Conservation (phyloP, 371 early-diverging fungal genomes). For the Mucor mucedo region DNA sequence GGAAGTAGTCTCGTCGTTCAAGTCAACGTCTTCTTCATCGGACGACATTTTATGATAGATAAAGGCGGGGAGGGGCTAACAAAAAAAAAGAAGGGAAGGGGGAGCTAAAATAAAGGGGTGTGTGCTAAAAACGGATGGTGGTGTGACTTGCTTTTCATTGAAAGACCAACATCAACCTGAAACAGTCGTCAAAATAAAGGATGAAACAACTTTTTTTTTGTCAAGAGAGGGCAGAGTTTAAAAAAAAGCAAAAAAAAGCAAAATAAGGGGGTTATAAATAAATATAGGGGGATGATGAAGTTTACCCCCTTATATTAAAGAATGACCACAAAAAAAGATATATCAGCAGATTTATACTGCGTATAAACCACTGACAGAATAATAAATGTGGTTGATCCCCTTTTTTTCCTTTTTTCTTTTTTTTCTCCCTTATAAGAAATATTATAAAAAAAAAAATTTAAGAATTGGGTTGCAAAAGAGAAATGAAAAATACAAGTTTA, state of each 20-base stretch:
- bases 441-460: neutral
- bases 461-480: no score
- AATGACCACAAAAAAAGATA: slow-evolving; percentile 15
- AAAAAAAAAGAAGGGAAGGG: neutral
- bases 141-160: neutral
- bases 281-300: slow-evolving; percentile 6
- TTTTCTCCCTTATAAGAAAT: neutral
- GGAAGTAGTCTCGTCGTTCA: slow-evolving; percentile 44
- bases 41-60: slow-evolving; percentile 35
- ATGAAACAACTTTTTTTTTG: slow-evolving; percentile 8
- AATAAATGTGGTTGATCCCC: slow-evolving; percentile 9
- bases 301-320: slow-evolving; percentile 18
- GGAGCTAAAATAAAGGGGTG: neutral
- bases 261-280: slow-evolving; percentile 12
- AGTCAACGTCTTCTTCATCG: slow-evolving; percentile 53
- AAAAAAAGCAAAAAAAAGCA: neutral
- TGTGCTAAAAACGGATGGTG: neutral
- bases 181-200: slow-evolving; percentile 3
- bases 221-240: neutral
- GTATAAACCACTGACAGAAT: neutral
- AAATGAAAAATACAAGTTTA: neutral
- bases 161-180: neutral
- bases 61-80: neutral
- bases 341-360: slow-evolving; percentile 1
- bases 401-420: slow-evolving; percentile 17